Evolutionary conservation across 1,284 basidiomycete species (phyloP).

Genomic region (Malassezia furfur): DNA sequence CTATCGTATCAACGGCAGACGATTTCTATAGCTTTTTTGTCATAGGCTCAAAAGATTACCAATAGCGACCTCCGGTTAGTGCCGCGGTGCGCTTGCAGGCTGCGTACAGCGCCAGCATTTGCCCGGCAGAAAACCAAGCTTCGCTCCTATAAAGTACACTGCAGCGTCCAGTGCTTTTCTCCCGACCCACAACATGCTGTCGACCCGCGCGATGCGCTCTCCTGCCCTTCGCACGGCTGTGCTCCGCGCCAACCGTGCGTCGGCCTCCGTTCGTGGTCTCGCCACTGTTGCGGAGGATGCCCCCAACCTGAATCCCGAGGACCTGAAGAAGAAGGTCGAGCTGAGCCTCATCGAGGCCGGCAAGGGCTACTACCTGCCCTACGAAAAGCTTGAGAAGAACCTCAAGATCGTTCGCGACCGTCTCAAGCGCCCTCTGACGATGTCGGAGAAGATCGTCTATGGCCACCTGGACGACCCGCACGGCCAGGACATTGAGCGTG

Average conservation of each 20-base stretch:
- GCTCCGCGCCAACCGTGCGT: conserved; percentile 14
- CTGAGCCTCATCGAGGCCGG: conserved; percentile 45
- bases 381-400: conserved; percentile 47
- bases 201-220: conserved; percentile 21
- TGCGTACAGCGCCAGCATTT: not conserved
- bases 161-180: not conserved
- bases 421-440: conserved; percentile 45
- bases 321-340: conserved; percentile 46
- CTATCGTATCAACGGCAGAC: not conserved
- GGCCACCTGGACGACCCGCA: conserved; percentile 48
- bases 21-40: not conserved
- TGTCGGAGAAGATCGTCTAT: conserved; percentile 48
- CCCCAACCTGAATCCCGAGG: conserved; percentile 27
- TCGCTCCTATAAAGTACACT: not conserved
- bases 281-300: conserved; percentile 46
- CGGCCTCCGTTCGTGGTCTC: conserved; percentile 30
- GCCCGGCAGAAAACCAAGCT: not conserved
- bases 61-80: conserved; percentile 7
- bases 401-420: conserved; percentile 45
- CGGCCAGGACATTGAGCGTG: conserved; percentile 45
- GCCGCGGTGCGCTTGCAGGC: conserved; percentile 2
- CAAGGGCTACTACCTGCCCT: conserved; percentile 47
- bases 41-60: not conserved
- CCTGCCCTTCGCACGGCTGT: conserved; percentile 19
- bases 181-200: conserved; percentile 16